Evolutionary conservation across 2,329 filamentous ascomycete species (phyloP), one percentile per base, ranked within the genome.

Genomic region (Epichloe festucae): DNA sequence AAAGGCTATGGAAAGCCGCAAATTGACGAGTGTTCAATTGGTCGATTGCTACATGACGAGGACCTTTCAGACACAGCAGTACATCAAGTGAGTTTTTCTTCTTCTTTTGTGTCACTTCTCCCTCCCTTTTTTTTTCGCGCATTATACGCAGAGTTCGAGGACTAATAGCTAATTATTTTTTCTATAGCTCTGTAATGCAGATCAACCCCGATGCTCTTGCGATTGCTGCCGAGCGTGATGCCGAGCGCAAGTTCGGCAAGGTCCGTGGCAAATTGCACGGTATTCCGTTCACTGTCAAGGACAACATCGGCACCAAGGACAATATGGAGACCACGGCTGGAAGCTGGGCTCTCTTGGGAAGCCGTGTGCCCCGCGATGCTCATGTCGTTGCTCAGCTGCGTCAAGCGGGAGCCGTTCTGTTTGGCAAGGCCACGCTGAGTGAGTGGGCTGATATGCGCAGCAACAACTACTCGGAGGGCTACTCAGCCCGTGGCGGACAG

Each of bases 401-500:
- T 4, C 68, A 77, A 41, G 81, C 82, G 1, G 84, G 84, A 12
- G 85, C 82, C 2, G 67, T 89, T 0, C 69, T 90, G 5, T 69
- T 90, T 49, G 85, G 85, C 40, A 85, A 89, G 63, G 78, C 84
- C 1, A 79, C 77, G 1, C 65, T 89, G 50, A 82, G 77, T 55
- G 85, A 90, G 63, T 89, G 85, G 84, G 85, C 85, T 0, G 78
- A 82, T 53, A 85, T 87, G 81, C 74, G 84, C 38, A 77, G 73
- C 56, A 83, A 74, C 58, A 75, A 79, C 59, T 84, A 85, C 62
- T 83, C 79, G 0, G 81, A 85, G 62, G 84, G 83, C 2, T 87
- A 81, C 60, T 82, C 78, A 41, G 75, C 69, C 4, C 72, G 82
- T 6, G 82, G 82, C 21, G 83, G 82, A 0, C 83, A 87, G 64